Evolutionary conservation across 306 rosid species (phyloP).

Genomic region (Quercus robur): DNA sequence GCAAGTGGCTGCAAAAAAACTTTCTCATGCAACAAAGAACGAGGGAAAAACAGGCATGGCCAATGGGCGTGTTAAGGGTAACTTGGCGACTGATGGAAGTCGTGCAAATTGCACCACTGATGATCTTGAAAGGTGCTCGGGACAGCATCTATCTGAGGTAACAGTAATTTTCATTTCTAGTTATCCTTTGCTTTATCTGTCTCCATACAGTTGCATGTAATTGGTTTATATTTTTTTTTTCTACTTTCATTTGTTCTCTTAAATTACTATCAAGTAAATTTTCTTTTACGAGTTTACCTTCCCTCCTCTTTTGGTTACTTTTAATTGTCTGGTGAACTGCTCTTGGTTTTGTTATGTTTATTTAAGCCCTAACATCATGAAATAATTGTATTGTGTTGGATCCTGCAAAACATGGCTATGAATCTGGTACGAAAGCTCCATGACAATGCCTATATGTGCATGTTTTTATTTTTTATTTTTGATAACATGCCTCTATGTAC

Average conservation of each 20-base stretch:
- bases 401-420: background rate
- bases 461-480: background rate
- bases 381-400: conserved; percentile 7
- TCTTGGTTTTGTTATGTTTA: background rate
- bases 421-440: background rate
- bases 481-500: too few species aligned
- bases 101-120: conserved; percentile 37
- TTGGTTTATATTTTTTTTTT: background rate
- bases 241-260: conserved; percentile 18
- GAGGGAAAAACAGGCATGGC: conserved; percentile 47
- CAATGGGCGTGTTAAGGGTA: conserved; percentile 60
- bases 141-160: conserved; percentile 73
- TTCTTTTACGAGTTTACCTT: background rate
- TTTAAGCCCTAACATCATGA: conserved; percentile 10
- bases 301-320: background rate
- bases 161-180: conserved; percentile 28
- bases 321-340: conserved; percentile 5
- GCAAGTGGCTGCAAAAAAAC: conserved; percentile 69
- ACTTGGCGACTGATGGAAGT: conserved; percentile 38
- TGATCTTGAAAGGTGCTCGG: conserved; percentile 48
- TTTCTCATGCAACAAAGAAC: conserved; percentile 51
- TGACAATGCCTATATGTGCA: background rate
- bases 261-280: conserved; percentile 1
- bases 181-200: background rate
- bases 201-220: background rate